Percentiles rank a stretch among this genome's conserved stretches.
Conservation (phyloP, 345 rosid genomes). For the Excoecaria cochinchinensis region DNA sequence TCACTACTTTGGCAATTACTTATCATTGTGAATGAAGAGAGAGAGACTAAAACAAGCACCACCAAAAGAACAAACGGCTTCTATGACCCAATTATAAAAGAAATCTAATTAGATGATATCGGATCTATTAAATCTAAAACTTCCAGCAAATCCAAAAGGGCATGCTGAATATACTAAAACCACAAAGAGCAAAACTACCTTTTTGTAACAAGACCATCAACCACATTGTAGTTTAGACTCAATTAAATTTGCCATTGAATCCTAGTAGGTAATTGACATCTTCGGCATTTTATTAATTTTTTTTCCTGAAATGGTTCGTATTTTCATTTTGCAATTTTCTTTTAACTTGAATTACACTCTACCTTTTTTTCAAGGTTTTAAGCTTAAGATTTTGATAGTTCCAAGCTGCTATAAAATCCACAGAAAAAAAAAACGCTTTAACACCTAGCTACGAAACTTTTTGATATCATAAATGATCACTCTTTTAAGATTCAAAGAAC, state of each 20-base stretch:
- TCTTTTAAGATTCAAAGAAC: neutral
- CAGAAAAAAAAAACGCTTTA: neutral
- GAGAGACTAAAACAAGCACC: neutral
- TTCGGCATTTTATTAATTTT: neutral
- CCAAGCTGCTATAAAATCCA: neutral
- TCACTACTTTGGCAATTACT: neutral
- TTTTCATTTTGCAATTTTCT: neutral
- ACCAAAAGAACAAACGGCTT: neutral
- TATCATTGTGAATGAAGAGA: neutral
- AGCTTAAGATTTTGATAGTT: neutral
- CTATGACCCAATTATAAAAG: neutral
- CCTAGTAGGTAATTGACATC: neutral
- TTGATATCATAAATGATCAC: neutral
- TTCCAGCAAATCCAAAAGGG: neutral
- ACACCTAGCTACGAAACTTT: neutral
- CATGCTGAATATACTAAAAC: neutral
- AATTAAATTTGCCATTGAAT: too few species aligned
- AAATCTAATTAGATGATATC: neutral
- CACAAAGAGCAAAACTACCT: neutral
- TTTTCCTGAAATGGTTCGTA: slow-evolving; percentile 1
- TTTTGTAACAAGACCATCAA: neutral
- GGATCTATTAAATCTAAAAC: neutral
- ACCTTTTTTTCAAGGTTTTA: neutral
- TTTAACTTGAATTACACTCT: neutral
- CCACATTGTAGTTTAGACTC: too few species aligned